Base-by-base conservation (phyloP, 192 early-diverging fungal genomes). In the Martensiomyces pterosporus region DNA sequence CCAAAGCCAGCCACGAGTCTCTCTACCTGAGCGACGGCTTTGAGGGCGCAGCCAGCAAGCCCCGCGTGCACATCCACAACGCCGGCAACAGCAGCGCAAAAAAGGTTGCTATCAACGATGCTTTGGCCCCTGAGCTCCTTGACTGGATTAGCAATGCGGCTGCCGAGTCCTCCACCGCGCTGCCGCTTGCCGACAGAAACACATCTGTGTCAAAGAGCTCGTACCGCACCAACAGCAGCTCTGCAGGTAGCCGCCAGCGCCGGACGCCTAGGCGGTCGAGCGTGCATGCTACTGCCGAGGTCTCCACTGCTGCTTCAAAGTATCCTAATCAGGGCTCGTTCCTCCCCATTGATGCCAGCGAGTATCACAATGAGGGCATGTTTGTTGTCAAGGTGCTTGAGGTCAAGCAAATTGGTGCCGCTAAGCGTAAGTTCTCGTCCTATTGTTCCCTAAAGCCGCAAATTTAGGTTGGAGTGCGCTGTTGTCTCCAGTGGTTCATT, bases 1-100 rank as follows among this genome's bases (percentile, higher is more conserved):
- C 69, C 18, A 73, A 73, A 42, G 69, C 57, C 45, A 73, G 69
- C 50, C 57, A 73, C 36, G 69, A 73, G 62, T 73, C 69, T 32
- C 39, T 73, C 10, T 65, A 54, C 26, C 49, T 52, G 8, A 61
- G 69, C 54, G 61, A 60, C 36, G 39, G 42, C 27, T 51, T 55
- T 7, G 40, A 21, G 5, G 15, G 17, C 35, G 22, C 40, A 15
- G 27, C 27, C 0, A 33, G 39, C 39, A 55, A 57, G 17, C 45
- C 68, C 3, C 69, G 69, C 26, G 62, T 73, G 39, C 69, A 73
- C n/a, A 44, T 73, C 13, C 63, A 60, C 9, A 47, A 47, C 18
- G 24, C 29, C 35, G 24, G 32, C 21, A 27, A 7, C 47, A 48
- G 7, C 32, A 48, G 35, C 19, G 14, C 2, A 15, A 7, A 39